A percentile compares a stretch with the other conserved stretches of the same genome.
Evolutionary conservation across 2,329 filamentous ascomycete genomes (phyloP).

Genomic region (Zymoseptoria pseudotritici): DNA sequence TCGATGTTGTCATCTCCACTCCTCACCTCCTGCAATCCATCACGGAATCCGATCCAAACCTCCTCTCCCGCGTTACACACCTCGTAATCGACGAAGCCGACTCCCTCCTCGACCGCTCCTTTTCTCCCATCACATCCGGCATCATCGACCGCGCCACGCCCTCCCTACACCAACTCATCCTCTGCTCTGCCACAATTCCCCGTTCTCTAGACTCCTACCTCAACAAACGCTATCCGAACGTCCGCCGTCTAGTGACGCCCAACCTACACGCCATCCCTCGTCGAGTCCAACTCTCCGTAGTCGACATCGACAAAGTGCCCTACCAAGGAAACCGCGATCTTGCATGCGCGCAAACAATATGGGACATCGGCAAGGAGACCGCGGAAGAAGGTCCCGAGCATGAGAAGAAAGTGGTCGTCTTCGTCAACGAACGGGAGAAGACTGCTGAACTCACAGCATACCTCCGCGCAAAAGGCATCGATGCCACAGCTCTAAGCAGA

Average conservation of each 20-base stretch:
- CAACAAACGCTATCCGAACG: slow-evolving; percentile 72
- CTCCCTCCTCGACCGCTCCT: slow-evolving; percentile 88
- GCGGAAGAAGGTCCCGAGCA: slow-evolving; percentile 51
- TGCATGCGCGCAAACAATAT: slow-evolving; percentile 91
- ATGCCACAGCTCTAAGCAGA: slow-evolving; percentile 75
- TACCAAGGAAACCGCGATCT: slow-evolving; percentile 89
- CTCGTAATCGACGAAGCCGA: slow-evolving; percentile 93
- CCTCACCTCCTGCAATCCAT: slow-evolving; percentile 86
- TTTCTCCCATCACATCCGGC: slow-evolving; percentile 70
- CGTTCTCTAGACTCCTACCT: slow-evolving; percentile 79
- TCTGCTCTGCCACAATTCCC: slow-evolving; percentile 95
- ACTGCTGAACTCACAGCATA: slow-evolving; percentile 74
- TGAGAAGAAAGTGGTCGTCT: slow-evolving; percentile 82
- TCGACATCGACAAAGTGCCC: slow-evolving; percentile 86
- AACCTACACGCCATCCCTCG: slow-evolving; percentile 94
- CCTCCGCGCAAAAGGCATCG: slow-evolving; percentile 75
- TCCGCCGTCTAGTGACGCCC: slow-evolving; percentile 81
- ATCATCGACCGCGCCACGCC: slow-evolving; percentile 77
- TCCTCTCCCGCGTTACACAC: slow-evolving; percentile 84
- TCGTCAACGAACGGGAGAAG: slow-evolving; percentile 92
- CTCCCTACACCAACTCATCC: slow-evolving; percentile 74
- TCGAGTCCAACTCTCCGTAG: slow-evolving; percentile 84
- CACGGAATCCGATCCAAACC: slow-evolving; percentile 79
- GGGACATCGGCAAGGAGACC: slow-evolving; percentile 77
- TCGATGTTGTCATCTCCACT: slow-evolving; percentile 81